phyloP scores from a whole-genome alignment of 805 yeast genomes.

The Suhomyces vadensis region DNA sequence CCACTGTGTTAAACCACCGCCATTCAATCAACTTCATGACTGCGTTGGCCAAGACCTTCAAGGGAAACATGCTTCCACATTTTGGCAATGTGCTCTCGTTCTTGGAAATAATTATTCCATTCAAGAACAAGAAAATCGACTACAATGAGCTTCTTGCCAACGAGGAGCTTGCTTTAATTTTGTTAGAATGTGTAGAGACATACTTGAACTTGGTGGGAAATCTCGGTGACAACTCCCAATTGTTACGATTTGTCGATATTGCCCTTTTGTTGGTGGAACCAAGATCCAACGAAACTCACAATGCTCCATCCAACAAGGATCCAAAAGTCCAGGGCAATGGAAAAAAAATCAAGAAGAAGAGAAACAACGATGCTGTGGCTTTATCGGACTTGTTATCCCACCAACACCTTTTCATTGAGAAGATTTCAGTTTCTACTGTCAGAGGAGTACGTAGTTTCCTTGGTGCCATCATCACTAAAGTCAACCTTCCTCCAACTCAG shows the following conservation, averaged over 20 bases:
- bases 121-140: constrained; percentile 36
- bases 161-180: constrained; percentile 44
- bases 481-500: constrained; percentile 60
- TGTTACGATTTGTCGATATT: constrained; percentile 60
- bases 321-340: constrained; percentile 4
- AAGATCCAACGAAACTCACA: constrained; percentile 18
- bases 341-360: constrained; percentile 35
- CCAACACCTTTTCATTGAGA: constrained; percentile 51
- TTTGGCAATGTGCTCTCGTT: constrained; percentile 50
- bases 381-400: constrained; percentile 70
- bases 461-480: constrained; percentile 45
- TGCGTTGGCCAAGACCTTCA: constrained; percentile 33
- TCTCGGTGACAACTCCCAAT: constrained; percentile 49
- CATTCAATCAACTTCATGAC: constrained; percentile 47
- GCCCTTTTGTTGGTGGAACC: constrained; percentile 47
- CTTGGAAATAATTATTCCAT: constrained; percentile 62
- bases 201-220: constrained; percentile 36
- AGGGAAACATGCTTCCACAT: constrained; percentile 48
- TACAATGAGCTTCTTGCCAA: constrained; percentile 33
- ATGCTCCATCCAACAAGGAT: background rate
- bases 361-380: constrained; percentile 45
- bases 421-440: constrained; percentile 41
- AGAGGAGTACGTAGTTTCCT: constrained; percentile 47
- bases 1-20: constrained; percentile 47
- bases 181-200: constrained; percentile 24